Evolutionary conservation across 2,329 filamentous ascomycete genomes (phyloP).

Genomic region (Alternaria metachromatica): DNA sequence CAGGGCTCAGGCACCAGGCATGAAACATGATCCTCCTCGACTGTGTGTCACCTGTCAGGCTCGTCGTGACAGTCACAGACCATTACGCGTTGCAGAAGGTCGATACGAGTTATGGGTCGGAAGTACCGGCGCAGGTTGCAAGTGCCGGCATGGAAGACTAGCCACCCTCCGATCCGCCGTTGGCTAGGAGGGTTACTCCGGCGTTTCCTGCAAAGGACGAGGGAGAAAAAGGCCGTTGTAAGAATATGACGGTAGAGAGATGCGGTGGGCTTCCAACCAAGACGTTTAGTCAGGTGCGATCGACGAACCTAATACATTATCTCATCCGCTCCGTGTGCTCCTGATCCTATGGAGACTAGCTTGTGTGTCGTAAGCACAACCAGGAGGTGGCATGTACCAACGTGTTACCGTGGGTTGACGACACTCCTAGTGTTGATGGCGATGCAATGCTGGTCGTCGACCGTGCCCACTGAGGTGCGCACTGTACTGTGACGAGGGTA

Average conservation of each 20-base stretch:
- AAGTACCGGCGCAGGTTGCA: slow-evolving; percentile 3
- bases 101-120: background rate
- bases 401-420: background rate
- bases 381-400: background rate
- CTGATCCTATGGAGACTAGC: slow-evolving; percentile 1
- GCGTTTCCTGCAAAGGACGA: background rate
- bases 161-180: background rate
- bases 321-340: slow-evolving; percentile 1
- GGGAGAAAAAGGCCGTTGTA: background rate
- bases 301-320: slow-evolving; percentile 8
- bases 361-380: background rate
- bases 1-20: slow-evolving; percentile 5
- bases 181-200: slow-evolving; percentile 1
- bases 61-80: background rate
- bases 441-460: background rate
- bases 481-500: background rate
- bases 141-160: slow-evolving; percentile 6
- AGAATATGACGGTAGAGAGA: background rate
- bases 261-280: background rate
- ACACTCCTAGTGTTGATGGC: background rate
- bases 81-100: background rate
- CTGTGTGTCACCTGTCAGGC: slow-evolving; percentile 12
- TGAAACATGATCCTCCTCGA: slow-evolving; percentile 15
- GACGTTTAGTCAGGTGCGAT: background rate
- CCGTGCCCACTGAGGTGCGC: background rate